These are phyloP conservation scores for Phialophora macrospora DNA, from an alignment of 2,329 filamentous ascomycete genomes.

Conservation along the genomic window DNA sequence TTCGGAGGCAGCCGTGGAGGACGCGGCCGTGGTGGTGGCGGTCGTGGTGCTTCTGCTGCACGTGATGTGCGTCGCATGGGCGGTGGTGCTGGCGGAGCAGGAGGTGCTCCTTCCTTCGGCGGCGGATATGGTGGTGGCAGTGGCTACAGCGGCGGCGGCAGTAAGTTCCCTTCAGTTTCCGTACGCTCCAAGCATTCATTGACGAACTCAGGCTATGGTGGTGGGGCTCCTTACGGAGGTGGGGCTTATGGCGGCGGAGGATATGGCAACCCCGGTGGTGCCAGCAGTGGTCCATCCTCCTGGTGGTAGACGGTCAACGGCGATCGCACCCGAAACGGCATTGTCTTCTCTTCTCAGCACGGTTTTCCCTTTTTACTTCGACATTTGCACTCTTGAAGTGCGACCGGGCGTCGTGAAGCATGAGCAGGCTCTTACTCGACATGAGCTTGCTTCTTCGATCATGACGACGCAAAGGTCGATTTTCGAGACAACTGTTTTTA, in stretches of 20 bases:
- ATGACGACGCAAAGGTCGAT: conserved; percentile 36
- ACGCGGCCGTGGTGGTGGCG: conserved; percentile 73
- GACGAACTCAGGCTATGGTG: conserved; percentile 33
- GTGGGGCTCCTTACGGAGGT: conserved; percentile 32
- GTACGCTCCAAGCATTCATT: conserved; percentile 15
- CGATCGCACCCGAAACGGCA: conserved; percentile 44
- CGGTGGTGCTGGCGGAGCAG: conserved; percentile 43
- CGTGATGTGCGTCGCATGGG: conserved; percentile 85
- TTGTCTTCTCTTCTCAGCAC: conserved; percentile 47
- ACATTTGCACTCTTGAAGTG: conserved; percentile 43
- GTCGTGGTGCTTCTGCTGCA: conserved; percentile 66
- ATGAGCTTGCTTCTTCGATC: conserved; percentile 28
- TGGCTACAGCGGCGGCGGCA: conserved; percentile 40
- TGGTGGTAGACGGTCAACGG: conserved; percentile 57
- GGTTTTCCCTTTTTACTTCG: conserved; percentile 42
- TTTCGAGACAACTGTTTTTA: conserved; percentile 40
- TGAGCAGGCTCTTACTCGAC: conserved; percentile 28
- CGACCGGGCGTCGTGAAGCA: conserved; percentile 46
- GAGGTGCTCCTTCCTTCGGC: conserved; percentile 45
- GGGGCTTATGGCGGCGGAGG: conserved; percentile 44
- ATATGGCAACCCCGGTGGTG: conserved; percentile 56
- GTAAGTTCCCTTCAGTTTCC: conserved; percentile 31
- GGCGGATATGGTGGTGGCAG: conserved; percentile 40
- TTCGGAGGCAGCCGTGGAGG: conserved; percentile 73
- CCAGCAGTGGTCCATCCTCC: conserved; percentile 56